Evolutionary conservation across 495 filamentous ascomycete genomes (phyloP), one percentile per base, ranked within the genome.

Genomic region (Collariella sp.): DNA sequence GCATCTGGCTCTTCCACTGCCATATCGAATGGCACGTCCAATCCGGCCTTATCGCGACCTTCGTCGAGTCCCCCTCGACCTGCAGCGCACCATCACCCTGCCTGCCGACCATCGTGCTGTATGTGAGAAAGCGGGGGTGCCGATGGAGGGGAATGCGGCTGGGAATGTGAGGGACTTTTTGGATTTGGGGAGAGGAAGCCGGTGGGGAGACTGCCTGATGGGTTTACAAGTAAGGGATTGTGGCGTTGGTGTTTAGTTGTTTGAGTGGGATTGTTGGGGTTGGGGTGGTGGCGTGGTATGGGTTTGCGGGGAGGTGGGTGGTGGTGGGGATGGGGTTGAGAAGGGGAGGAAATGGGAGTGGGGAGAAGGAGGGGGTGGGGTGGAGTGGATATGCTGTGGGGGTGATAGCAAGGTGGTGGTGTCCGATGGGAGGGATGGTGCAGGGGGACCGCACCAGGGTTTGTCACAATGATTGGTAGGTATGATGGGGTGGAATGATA

Each of bases 1-100:
- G 84, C 46, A 72, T 90, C 51, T 90, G 87, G 85, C 72, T 90
- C 15, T 87, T 90, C 68, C 73, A 76, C 51, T 87, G 83, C 62
- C 83, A 87, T 58, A 81, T 87, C 55, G 82, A 84, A 60, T 87
- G 82, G 81, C 83, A 87, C 60, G 64, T 88, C 20, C 73, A 75
- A 13, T 78, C 76, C 11, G 88, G 87, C 26, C 78, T 93, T 20
- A 74, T 81, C 11, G 82, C 83, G 16, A 86, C 81, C 11, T 74
- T 91, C 50, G 76, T 91, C 38, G 83, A 85, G 64, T 76, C 74
- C 78, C 79, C 2, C 59, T 61, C 1, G 67, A 69, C 9, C 40
- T 93, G 0, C 88, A 91, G 62, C 58, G 76, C 35, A 71, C 69
- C 0, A 52, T 88, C 22, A 65, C 65, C 0, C 81, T 93, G 23